Base-by-base conservation (phyloP, 495 filamentous ascomycete species). In the Parathielavia appendiculata region DNA sequence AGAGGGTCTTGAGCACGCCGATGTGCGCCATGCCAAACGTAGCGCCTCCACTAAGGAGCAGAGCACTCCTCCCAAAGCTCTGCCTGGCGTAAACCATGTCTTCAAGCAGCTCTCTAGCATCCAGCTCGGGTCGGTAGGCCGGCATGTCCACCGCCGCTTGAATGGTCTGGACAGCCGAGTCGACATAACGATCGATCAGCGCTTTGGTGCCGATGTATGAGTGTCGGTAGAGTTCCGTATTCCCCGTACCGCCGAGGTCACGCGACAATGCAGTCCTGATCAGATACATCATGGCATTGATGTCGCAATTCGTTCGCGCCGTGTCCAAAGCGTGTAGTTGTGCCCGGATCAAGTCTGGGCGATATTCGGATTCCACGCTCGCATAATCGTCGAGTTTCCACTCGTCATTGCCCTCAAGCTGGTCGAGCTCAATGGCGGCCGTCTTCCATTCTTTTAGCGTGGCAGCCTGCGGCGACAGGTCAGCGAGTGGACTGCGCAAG, bases 1-100 rank as follows among this genome's bases (percentile, higher is more conserved):
- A 91, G 16, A 97, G 79, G 6, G 87, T 80, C 64, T 96, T 95
- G 60, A 96, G 74, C n/a, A 97, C 92, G 2, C 92, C 92, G 59
- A 97, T 87, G 69, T 97, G 92, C 48, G 88, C 89, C 92, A 97
- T 96, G 26, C 92, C 92, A 70, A 96, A 92, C 0, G 91, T 97
- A 0, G 87, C 92, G 10, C 92, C 92, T 16, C 92, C 92, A 14
- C 91, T 96, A 19, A 97, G 78, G 2, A 95, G 76, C 55, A 97
- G 72, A 0, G 92, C 92, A 60, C 87, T 96, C 51, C 92, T 80
- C 12, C 92, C 92, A 69, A 92, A 97, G 10, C 89, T 88, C 69
- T 95, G 90, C 53, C 90, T 79, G 5, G 91, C 84, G 44, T 83
- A 85, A 17, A 95, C 71, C 60, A 97, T 65, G 3, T 59, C 67